Evolutionary conservation across 768 basidiomycete species (phyloP).

Genomic region (Tylopilus vinaceipallidus): DNA sequence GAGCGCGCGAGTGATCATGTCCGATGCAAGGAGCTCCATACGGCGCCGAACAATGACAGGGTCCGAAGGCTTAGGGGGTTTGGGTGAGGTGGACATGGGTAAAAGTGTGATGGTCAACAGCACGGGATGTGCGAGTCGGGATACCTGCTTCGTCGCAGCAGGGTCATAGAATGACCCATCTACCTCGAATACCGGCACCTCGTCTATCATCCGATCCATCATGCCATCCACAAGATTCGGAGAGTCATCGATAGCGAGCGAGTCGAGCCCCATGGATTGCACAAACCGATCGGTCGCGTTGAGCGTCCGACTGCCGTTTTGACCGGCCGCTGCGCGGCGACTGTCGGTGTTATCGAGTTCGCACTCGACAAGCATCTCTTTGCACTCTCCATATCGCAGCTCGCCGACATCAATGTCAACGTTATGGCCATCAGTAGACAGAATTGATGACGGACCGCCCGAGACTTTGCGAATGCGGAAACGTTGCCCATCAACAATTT

Average conservation of each 20-base stretch:
- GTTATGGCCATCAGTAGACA: conserved; percentile 89
- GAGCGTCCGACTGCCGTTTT: conserved; percentile 34
- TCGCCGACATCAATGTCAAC: conserved; percentile 96
- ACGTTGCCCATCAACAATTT: conserved; percentile 83
- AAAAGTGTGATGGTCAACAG: conserved; percentile 92
- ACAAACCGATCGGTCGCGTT: conserved; percentile 91
- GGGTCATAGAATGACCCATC: conserved; percentile 97
- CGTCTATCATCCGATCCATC: conserved; percentile 97
- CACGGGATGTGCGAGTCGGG: conserved; percentile 88
- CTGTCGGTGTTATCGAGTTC: conserved; percentile 81
- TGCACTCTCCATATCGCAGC: conserved; percentile 91
- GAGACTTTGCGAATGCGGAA: conserved; percentile 95
- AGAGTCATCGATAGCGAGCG: conserved; percentile 65
- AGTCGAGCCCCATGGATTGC: conserved; percentile 78
- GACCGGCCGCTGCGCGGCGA: conserved; percentile 14
- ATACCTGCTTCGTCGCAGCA: conserved; percentile 74
- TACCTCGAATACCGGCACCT: conserved; percentile 94
- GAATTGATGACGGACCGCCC: conserved; percentile 82
- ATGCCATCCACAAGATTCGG: conserved; percentile 81
- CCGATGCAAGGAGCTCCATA: conserved; percentile 95
- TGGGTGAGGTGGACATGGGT: conserved; percentile 46
- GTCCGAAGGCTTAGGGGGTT: conserved; percentile 55
- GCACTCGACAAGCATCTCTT: conserved; percentile 93
- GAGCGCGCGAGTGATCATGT: conserved; percentile 95
- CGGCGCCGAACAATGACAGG: conserved; percentile 88